Percentiles rank a stretch among this genome's conserved stretches.
These are phyloP conservation scores for Vigna angularis DNA, from an alignment of 306 rosid genomes.

Conservation along the genomic window DNA sequence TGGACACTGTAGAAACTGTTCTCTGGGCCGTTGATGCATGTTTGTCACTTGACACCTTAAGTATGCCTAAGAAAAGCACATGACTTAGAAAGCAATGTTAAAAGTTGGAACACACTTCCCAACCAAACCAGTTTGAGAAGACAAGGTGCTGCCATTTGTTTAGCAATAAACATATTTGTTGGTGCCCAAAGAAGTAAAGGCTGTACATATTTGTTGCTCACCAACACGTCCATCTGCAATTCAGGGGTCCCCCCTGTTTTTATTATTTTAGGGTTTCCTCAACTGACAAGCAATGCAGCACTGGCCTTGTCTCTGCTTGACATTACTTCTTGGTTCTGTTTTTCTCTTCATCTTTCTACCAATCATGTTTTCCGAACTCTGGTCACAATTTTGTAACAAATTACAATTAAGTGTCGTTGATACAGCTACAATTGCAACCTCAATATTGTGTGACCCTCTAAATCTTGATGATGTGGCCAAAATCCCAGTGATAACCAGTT, in stretches of 20 bases:
- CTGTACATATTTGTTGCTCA: slow-evolving; percentile 54
- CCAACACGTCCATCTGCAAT: slow-evolving; percentile 54
- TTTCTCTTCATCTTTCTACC: neutral
- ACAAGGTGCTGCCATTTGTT: slow-evolving; percentile 51
- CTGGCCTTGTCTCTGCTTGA: slow-evolving; percentile 38
- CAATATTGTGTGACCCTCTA: neutral
- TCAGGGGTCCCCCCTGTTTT: slow-evolving; percentile 50
- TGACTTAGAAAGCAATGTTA: slow-evolving; percentile 33
- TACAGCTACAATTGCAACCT: neutral
- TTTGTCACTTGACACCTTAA: slow-evolving; percentile 43
- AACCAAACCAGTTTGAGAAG: slow-evolving; percentile 47
- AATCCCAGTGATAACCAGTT: neutral
- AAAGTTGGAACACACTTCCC: slow-evolving; percentile 30
- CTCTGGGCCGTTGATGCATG: slow-evolving; percentile 21
- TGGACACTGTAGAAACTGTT: slow-evolving; percentile 36
- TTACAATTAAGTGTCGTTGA: neutral
- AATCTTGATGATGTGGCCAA: neutral
- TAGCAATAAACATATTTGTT: slow-evolving; percentile 29
- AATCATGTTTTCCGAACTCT: neutral
- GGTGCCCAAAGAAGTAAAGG: slow-evolving; percentile 51
- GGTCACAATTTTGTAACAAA: neutral
- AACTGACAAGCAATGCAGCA: slow-evolving; percentile 40
- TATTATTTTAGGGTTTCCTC: slow-evolving; percentile 38
- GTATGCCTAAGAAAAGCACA: slow-evolving; percentile 33
- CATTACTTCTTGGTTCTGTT: neutral